Percentiles rank a stretch among this genome's conserved stretches.
Evolutionary conservation across 2,329 filamentous ascomycete genomes (phyloP).

Genomic region (Alternaria arbusti): DNA sequence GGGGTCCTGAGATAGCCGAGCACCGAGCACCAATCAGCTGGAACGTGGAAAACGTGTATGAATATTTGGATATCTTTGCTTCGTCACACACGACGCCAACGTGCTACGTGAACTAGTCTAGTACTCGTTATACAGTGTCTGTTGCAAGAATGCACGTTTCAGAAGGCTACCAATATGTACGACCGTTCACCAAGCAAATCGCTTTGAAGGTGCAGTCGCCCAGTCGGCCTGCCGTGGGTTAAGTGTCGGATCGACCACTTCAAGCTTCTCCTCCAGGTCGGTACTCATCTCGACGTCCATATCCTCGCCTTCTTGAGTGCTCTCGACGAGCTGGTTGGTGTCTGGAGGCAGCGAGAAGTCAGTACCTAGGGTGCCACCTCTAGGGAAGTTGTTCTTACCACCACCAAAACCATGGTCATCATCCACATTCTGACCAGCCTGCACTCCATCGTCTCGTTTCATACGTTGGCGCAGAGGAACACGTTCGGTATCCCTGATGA

Average conservation of each 20-base stretch:
- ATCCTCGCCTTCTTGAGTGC: not conserved
- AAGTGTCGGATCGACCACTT: not conserved
- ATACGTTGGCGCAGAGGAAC: not conserved
- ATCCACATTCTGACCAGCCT: not conserved
- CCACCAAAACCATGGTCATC: not conserved
- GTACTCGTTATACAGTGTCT: not conserved
- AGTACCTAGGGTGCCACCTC: not conserved
- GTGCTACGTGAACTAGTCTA: not conserved
- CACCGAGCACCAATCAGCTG: constrained; percentile 18
- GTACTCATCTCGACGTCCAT: not conserved
- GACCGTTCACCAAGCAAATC: not conserved
- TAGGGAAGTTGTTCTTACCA: not conserved
- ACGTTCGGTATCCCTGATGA: not conserved
- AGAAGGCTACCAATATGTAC: not conserved
- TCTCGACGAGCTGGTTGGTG: not conserved
- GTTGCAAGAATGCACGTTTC: not conserved
- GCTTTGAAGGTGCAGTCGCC: not conserved
- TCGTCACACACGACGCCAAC: not conserved
- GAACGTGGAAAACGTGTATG: not conserved
- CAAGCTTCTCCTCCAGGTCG: not conserved
- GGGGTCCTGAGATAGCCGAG: constrained; percentile 21
- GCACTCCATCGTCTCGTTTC: not conserved
- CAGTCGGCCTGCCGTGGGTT: not conserved
- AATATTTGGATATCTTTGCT: not conserved
- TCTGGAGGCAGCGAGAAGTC: not conserved